Percentiles rank a stretch among this genome's conserved stretches.
Conservation (phyloP, 2,329 filamentous ascomycete species). For the Colletotrichum cuscutae region DNA sequence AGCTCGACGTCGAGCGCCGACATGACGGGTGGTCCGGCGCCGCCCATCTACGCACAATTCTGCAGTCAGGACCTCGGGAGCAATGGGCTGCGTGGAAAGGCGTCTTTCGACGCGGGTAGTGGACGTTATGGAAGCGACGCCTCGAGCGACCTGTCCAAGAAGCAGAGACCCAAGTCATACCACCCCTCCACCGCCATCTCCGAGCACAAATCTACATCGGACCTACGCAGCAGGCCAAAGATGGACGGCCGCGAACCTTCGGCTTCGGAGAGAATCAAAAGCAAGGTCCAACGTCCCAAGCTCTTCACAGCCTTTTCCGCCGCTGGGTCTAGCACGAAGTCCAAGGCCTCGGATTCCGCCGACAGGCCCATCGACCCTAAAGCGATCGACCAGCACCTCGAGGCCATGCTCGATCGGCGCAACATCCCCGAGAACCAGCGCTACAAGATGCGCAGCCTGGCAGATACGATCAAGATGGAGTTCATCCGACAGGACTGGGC, state of each 20-base stretch:
- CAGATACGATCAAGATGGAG: slow-evolving; percentile 91
- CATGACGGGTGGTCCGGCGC: slow-evolving; percentile 47
- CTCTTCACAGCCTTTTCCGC: slow-evolving; percentile 52
- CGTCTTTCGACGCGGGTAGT: slow-evolving; percentile 34
- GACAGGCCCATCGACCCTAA: slow-evolving; percentile 65
- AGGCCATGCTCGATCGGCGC: slow-evolving; percentile 79
- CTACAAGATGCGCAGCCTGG: slow-evolving; percentile 92
- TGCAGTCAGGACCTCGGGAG: slow-evolving; percentile 49
- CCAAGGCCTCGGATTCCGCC: slow-evolving; percentile 50
- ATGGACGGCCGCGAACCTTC: slow-evolving; percentile 30
- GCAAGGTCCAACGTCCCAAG: slow-evolving; percentile 53
- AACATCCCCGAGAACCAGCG: slow-evolving; percentile 95
- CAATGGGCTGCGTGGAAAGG: slow-evolving; percentile 31
- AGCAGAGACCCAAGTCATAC: slow-evolving; percentile 62
- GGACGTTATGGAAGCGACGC: slow-evolving; percentile 28
- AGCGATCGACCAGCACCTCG: slow-evolving; percentile 67
- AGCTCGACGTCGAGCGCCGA: slow-evolving; percentile 54
- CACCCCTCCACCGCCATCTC: slow-evolving; percentile 45
- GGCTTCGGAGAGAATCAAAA: slow-evolving; percentile 40
- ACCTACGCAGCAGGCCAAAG: slow-evolving; percentile 27
- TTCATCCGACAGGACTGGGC: slow-evolving; percentile 92
- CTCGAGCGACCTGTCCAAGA: slow-evolving; percentile 38
- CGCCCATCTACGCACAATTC: slow-evolving; percentile 87
- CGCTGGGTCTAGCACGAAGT: slow-evolving; percentile 51
- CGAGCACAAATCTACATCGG: slow-evolving; percentile 40